These are phyloP conservation scores for Phyllosticta paracitricarpa DNA, from an alignment of 2,329 filamentous ascomycete species.

Conservation along the genomic window DNA sequence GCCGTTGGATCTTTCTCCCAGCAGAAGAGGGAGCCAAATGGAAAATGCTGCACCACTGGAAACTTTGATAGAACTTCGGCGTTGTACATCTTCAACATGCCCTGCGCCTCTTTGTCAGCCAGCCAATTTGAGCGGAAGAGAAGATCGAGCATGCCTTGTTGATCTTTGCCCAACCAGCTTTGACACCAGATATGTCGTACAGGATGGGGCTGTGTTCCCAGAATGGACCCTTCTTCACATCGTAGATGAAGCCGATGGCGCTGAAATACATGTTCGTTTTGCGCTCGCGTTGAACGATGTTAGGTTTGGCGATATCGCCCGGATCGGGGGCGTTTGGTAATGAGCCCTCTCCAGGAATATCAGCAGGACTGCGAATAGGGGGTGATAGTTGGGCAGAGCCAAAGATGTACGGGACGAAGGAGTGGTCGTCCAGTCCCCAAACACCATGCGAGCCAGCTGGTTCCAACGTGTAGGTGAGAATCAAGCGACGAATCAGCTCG, in stretches of 20 bases:
- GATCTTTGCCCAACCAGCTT: conserved; percentile 90
- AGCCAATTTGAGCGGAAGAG: neutral
- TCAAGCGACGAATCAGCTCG: conserved; percentile 69
- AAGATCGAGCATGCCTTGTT: conserved; percentile 44
- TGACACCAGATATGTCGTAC: conserved; percentile 87
- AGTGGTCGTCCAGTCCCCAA: conserved; percentile 98
- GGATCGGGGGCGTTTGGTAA: conserved; percentile 58
- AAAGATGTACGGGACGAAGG: conserved; percentile 87
- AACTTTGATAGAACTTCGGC: conserved; percentile 95
- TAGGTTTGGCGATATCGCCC: conserved; percentile 46
- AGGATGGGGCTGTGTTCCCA: conserved; percentile 90
- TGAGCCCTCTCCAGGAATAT: conserved; percentile 71
- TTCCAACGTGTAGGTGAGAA: conserved; percentile 84
- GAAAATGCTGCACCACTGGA: conserved; percentile 91
- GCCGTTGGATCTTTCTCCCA: conserved; percentile 38
- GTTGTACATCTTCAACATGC: conserved; percentile 99
- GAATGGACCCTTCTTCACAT: conserved; percentile 92
- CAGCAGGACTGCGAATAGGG: conserved; percentile 46
- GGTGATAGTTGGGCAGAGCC: conserved; percentile 84
- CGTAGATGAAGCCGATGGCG: conserved; percentile 92
- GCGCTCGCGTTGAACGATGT: conserved; percentile 31
- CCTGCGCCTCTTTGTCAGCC: conserved; percentile 36
- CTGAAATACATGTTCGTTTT: conserved; percentile 70
- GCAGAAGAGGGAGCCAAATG: conserved; percentile 39
- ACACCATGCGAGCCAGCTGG: conserved; percentile 94